Base-by-base conservation (phyloP, 352 stramenopile species). In the Pythium periplocum region DNA sequence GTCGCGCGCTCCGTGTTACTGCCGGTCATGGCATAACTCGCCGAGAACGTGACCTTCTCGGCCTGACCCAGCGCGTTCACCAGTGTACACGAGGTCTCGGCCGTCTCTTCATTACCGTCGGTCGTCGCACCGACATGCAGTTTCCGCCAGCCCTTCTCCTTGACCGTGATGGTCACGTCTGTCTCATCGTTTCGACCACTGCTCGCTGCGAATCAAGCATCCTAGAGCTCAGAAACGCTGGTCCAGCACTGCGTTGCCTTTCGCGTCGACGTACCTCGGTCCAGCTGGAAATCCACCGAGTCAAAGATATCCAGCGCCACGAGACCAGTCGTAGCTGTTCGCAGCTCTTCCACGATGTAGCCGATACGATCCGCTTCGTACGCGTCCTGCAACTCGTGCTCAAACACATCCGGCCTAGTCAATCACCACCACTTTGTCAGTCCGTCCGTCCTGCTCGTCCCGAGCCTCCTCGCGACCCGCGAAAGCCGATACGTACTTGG, bases 101-200 rank as follows among this genome's bases (percentile, higher is more conserved):
- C 81, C 37, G 85, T 83, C 73, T 92, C 85, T 53, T 93, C 85
- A 51, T 83, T 89, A 40, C 83, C 86, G 45, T 94, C 83, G 3
- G 86, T 92, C 2, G 76, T 91, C 5, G 83, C 85, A n/a, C 83
- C 82, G 3, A 93, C 69, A 48, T 95, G 78, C 43, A 96, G 67
- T 50, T 85, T 89, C 6, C 84, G 71, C 83, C 87, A 95, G 62
- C 73, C 68, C 60, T 90, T 94, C 48, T 96, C 86, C 64, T 90
- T 79, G 30, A 96, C 83, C 9, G 78, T 91, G 64, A 96, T 95
- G 6, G 74, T 92, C 36, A 96, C 63, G 47, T 96, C 86, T 26
- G 81, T 90, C 62, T 95, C 84, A 58, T 90, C 73, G 8, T 63
- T 62, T 48, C 77, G 59, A 4, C 84, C 70, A 49, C 76, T 90